A percentile compares a stretch with the other conserved stretches of the same genome.
phyloP scores from a whole-genome alignment of 1,139 yeast species.

The Candida tetrigidarum region DNA sequence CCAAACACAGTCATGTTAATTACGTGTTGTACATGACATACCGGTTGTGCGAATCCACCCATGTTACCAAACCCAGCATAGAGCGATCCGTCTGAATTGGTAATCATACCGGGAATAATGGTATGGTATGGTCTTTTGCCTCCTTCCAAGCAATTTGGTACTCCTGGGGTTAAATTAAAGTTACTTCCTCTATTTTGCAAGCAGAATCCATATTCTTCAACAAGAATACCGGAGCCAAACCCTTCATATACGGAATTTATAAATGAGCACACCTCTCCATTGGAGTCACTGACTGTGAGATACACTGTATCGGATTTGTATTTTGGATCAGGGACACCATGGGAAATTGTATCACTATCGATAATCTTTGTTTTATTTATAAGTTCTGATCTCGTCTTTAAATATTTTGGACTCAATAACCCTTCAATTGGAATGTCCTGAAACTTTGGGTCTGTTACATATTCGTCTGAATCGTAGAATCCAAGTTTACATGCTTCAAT shows the following conservation, averaged over 20 bases:
- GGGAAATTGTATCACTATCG: constrained; percentile 45
- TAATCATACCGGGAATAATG: constrained; percentile 79
- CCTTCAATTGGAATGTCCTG: constrained; percentile 39
- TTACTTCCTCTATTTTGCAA: constrained; percentile 80
- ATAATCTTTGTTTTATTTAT: constrained; percentile 46
- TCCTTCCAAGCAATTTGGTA: constrained; percentile 66
- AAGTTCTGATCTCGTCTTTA: constrained; percentile 51
- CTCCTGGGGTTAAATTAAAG: constrained; percentile 63
- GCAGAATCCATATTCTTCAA: constrained; percentile 69
- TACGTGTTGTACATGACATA: constrained; percentile 81
- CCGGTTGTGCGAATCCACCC: constrained; percentile 92
- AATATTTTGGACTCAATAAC: constrained; percentile 46
- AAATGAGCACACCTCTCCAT: constrained; percentile 84
- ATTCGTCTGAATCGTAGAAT: constrained; percentile 78
- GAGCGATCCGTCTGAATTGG: constrained; percentile 40
- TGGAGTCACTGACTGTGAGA: constrained; percentile 66
- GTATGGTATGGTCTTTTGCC: constrained; percentile 83
- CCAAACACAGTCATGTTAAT: constrained; percentile 67
- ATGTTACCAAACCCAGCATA: constrained; percentile 80
- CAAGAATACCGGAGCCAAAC: constrained; percentile 77
- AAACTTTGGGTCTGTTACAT: constrained; percentile 64
- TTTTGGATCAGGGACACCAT: constrained; percentile 65
- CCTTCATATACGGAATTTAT: constrained; percentile 74
- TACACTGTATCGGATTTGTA: constrained; percentile 79
- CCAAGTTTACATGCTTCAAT: constrained; percentile 75